Percentiles rank a stretch among this genome's conserved stretches.
Conservation (phyloP, 371 early-diverging fungal species). For the Mucor piriformis region DNA sequence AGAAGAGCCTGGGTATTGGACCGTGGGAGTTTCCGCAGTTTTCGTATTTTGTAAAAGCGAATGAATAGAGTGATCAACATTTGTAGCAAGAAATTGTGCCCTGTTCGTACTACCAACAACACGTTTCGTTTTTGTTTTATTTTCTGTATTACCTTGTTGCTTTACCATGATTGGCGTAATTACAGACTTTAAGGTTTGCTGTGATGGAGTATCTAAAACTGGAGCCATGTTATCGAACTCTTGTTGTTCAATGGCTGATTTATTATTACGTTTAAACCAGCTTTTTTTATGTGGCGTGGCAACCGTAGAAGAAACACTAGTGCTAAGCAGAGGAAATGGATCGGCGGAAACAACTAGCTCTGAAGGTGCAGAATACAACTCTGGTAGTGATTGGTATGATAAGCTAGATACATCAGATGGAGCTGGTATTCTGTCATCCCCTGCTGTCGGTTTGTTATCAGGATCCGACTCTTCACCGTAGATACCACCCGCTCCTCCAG, state of each 20-base stretch:
- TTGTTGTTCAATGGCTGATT: neutral
- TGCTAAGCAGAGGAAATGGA: constrained; percentile 19
- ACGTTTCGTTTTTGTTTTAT: constrained; percentile 1
- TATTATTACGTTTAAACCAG: constrained; percentile 21
- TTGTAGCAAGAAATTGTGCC: constrained; percentile 9
- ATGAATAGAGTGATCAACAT: constrained; percentile 16
- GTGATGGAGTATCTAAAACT: constrained; percentile 19
- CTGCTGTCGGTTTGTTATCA: neutral
- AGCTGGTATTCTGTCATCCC: neutral
- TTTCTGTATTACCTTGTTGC: neutral
- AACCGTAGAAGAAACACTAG: constrained; percentile 4
- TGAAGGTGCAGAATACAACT: constrained; percentile 27
- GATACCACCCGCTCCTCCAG: constrained; percentile 65
- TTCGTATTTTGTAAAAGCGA: neutral
- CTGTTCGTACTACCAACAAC: neutral
- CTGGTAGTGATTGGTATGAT: constrained; percentile 22
- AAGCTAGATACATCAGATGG: neutral
- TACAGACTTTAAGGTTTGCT: constrained; percentile 22
- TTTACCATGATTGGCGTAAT: constrained; percentile 3
- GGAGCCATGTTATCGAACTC: constrained; percentile 1
- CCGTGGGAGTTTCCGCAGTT: constrained; percentile 2
- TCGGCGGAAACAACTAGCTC: constrained; percentile 25
- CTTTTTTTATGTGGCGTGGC: constrained; percentile 5
- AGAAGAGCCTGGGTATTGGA: neutral
- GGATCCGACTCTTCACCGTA: constrained; percentile 36